Evolutionary conservation across 805 yeast species (phyloP).

Genomic region (Metschnikowia gelsemii): DNA sequence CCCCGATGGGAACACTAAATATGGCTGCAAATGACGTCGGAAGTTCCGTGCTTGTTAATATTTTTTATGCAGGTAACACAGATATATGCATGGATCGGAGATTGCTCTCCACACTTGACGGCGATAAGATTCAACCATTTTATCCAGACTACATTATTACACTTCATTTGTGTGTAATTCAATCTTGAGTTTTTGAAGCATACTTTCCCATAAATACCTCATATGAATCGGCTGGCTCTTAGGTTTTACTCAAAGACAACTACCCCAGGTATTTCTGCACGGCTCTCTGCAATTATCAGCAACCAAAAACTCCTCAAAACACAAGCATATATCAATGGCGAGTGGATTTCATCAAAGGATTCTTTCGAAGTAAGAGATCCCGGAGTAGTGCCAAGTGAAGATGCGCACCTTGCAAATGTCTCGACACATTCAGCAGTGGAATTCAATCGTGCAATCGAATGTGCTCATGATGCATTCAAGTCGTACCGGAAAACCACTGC

Average conservation of each 20-base stretch:
- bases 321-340: slow-evolving; percentile 69
- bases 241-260: slow-evolving; percentile 7
- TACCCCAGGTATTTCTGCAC: slow-evolving; percentile 4
- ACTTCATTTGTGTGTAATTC: no score
- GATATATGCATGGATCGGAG: slow-evolving; percentile 6
- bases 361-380: slow-evolving; percentile 74
- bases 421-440: slow-evolving; percentile 53
- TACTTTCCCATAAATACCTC: neutral
- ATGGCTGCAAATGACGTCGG: no score
- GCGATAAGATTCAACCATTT: no score
- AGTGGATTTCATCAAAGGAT: slow-evolving; percentile 55
- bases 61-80: neutral
- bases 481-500: slow-evolving; percentile 53
- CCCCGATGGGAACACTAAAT: no score
- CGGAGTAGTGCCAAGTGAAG: slow-evolving; percentile 48
- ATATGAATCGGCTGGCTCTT: neutral
- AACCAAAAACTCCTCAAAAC: slow-evolving; percentile 54
- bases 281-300: slow-evolving; percentile 26
- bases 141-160: no score
- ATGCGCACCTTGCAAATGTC: slow-evolving; percentile 49
- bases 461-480: slow-evolving; percentile 54
- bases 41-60: no score
- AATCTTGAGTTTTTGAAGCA: neutral
- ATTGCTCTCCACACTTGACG: slow-evolving; percentile 8
- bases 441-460: slow-evolving; percentile 54